These are phyloP conservation scores for Vaccinium myrtillus DNA, from an alignment of 148 eudicot genomes.

Conservation along the genomic window DNA sequence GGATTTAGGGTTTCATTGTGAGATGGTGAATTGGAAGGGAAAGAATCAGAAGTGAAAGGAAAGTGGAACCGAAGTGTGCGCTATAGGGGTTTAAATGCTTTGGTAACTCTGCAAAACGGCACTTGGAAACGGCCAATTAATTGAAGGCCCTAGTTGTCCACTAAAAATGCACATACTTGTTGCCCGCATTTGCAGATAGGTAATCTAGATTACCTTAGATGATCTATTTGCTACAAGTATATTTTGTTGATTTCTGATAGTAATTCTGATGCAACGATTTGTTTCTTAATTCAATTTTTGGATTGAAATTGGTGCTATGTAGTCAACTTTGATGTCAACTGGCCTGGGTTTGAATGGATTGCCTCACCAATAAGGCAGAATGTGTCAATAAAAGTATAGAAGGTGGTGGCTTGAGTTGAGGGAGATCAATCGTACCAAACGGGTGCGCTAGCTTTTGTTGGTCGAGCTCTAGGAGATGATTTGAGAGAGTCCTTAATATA, in stretches of 20 bases:
- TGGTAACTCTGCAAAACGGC: neutral
- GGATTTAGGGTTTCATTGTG: neutral
- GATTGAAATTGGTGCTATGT: neutral
- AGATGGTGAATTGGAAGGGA: neutral
- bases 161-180: neutral
- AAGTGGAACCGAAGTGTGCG: neutral
- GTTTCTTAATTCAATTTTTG: neutral
- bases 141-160: neutral
- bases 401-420: too few relatives aligned
- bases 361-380: neutral
- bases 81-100: neutral
- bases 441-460: too few relatives aligned
- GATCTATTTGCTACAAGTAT: neutral
- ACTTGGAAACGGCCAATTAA: neutral
- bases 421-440: too few relatives aligned
- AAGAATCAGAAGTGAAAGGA: neutral
- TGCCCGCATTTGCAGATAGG: neutral
- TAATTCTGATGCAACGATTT: neutral
- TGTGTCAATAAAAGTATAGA: too few relatives aligned
- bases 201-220: neutral
- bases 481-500: too few relatives aligned
- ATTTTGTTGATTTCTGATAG: neutral
- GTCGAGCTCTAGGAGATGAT: too few relatives aligned
- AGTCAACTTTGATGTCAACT: neutral
- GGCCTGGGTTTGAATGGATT: neutral